These are phyloP conservation scores for Suillus hirtellus DNA, from an alignment of 768 basidiomycete genomes.

Conservation along the genomic window DNA sequence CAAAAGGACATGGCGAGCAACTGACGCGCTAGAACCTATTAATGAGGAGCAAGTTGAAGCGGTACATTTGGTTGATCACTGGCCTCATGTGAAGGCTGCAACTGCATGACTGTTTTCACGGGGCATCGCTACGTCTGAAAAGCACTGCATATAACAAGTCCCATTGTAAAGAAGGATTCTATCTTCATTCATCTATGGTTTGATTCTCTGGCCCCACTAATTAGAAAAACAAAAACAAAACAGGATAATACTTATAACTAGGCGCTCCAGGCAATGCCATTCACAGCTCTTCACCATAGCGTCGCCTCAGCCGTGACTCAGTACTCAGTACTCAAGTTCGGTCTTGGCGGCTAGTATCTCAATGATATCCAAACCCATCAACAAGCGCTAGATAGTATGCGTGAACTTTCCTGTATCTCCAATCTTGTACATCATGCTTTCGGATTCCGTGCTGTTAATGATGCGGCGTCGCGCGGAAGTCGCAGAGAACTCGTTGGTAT, in stretches of 20 bases:
- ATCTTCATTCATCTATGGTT: background rate
- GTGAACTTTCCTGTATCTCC: too few species aligned
- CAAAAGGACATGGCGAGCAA: conserved; percentile 34
- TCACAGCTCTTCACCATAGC: background rate
- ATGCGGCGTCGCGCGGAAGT: background rate
- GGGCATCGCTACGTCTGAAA: background rate
- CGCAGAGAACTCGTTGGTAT: background rate
- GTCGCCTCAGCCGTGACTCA: background rate
- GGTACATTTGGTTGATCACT: background rate
- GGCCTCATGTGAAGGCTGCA: background rate
- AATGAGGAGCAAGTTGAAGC: background rate
- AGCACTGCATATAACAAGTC: background rate
- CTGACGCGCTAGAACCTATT: background rate
- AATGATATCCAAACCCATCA: conserved; percentile 15
- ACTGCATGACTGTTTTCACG: background rate
- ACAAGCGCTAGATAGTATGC: conserved; percentile 8
- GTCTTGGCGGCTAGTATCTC: conserved; percentile 2
- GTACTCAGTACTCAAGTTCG: too few species aligned
- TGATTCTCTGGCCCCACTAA: background rate
- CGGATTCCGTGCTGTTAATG: too few species aligned
- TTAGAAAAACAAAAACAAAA: background rate
- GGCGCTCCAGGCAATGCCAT: background rate
- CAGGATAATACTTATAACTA: background rate
- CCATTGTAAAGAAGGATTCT: background rate
- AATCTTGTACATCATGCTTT: background rate